Evolutionary conservation across 257 asterid genomes (phyloP), one percentile per base, ranked within the genome.

Genomic region (Gentiana macrophylla): DNA sequence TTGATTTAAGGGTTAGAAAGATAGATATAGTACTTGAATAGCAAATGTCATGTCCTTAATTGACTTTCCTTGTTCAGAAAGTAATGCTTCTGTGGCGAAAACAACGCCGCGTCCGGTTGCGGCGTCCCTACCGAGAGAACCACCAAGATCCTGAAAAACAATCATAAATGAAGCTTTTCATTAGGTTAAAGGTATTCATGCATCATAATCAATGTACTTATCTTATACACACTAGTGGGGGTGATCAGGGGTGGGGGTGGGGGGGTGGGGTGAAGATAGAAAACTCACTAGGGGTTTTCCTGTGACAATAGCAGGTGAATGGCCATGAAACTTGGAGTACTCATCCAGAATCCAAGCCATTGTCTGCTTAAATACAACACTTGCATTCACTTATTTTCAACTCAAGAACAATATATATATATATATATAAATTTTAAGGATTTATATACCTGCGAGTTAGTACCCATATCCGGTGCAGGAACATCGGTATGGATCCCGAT

Each of bases 291-390:
- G 73, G 60, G 98, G 98, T 63, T 88, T 88, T 71, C 97, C 98
- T 0, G 98, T 92, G 15, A 92, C 98, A 55, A 92, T 73, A 49
- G 98, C 98, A 34, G 98, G 98, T 2, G 98, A 92, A 70, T 92
- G 61, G 34, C 98, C 98, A 50, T 92, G 98, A 57, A 92, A 92
- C 67, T 92, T 92, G 1, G 98, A 92, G 77, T 92, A 92, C 83
- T 92, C 98, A 37, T 88, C 98, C 85, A 92, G 69, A 59, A 92
- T 92, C 98, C 98, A 92, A 57, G 97, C 98, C 98, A 92, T 91
- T 48, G 98, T 91, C 98, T 91, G 94, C 72, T 53, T 52, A 69
- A 57, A 72, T 68, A 62, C 35, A 35, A 3, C 4, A 37, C 12
- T 35, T 53, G 57, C 35, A n/a, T 43, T n/a, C 33, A 56, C 2